Evolutionary conservation across 139 green algal species (phyloP).

Genomic region (Yamagishiella unicocca): DNA sequence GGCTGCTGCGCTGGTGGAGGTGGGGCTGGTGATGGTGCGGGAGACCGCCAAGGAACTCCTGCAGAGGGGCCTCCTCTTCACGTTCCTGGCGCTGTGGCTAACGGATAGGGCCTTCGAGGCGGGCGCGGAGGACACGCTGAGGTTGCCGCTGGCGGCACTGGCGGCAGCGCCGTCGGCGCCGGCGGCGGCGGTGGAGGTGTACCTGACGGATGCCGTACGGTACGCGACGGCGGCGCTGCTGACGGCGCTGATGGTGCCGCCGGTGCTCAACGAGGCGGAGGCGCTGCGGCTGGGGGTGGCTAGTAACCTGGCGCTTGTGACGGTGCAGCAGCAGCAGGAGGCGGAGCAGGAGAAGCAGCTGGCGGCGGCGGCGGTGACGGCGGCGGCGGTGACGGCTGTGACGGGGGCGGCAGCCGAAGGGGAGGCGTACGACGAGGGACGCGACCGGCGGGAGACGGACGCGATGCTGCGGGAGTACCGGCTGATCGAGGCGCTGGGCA

Average conservation of each 20-base stretch:
- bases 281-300: constrained; percentile 44
- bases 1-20: constrained; percentile 20
- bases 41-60: constrained; percentile 53
- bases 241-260: neutral
- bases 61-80: constrained; percentile 44
- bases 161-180: neutral
- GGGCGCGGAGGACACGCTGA: constrained; percentile 38
- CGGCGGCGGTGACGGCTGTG: neutral
- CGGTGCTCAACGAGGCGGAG: constrained; percentile 31
- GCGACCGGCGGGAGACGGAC: neutral
- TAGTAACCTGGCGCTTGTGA: constrained; percentile 42
- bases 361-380: neutral
- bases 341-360: neutral
- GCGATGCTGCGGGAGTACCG: constrained; percentile 46
- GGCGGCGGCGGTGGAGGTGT: neutral
- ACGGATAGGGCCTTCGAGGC: constrained; percentile 55
- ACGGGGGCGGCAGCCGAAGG: neutral
- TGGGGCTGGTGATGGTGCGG: constrained; percentile 22
- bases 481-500: constrained; percentile 35
- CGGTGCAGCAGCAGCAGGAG: neutral
- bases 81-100: constrained; percentile 49
- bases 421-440: neutral
- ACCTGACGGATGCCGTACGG: constrained; percentile 31
- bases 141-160: neutral
- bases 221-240: neutral